Base-by-base conservation (phyloP, 176 grass and related monocot genomes). In the Musa beccarii region DNA sequence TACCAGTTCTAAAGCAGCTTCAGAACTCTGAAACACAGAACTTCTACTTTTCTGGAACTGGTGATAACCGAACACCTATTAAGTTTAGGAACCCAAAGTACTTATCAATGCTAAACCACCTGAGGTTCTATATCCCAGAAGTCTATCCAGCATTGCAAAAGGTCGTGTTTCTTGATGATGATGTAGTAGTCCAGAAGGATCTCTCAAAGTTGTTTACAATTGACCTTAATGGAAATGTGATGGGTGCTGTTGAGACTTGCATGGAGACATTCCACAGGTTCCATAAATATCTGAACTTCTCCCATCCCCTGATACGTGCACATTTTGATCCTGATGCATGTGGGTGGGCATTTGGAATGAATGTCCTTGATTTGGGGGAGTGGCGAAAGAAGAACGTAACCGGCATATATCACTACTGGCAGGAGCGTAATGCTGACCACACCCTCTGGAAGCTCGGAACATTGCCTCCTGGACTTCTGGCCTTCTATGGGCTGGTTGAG, bases 201-300 rank as follows among this genome's bases (percentile, higher is more conserved):
- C 54, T 98, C 0, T 86, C 86, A 21, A 88, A 79, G 50, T 71
- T 98, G 81, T 98, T 98, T 67, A 82, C 74, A 51, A 82, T 93
- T 62, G 81, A 93, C 80, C 90, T 98, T 26, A 93, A 93, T 52
- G 90, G 86, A 23, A 98, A 98, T 66, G 94, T 93, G 71, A 98
- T 98, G 90, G 94, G 94, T 51, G 94, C 94, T 66, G 94, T 98
- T 49, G 94, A 98, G 54, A 98, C 94, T 82, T 98, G 94, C 86
- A 98, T 98, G 94, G 94, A 98, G 82, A 98, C 94, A 5, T 98
- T 98, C 76, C 94, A 98, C 73, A 87, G 94, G 75, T 98, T 93
- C 80, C 94, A 98, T 51, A 98, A 93, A 76, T 98, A 98, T 83
- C 84, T 98, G 56, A 98, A 98, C 52, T 87, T 87, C 85, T 98